A percentile compares a stretch with the other conserved stretches of the same genome.
Evolutionary conservation across 768 basidiomycete species (phyloP).

Genomic region (Psilocybe subaeruginosa): DNA sequence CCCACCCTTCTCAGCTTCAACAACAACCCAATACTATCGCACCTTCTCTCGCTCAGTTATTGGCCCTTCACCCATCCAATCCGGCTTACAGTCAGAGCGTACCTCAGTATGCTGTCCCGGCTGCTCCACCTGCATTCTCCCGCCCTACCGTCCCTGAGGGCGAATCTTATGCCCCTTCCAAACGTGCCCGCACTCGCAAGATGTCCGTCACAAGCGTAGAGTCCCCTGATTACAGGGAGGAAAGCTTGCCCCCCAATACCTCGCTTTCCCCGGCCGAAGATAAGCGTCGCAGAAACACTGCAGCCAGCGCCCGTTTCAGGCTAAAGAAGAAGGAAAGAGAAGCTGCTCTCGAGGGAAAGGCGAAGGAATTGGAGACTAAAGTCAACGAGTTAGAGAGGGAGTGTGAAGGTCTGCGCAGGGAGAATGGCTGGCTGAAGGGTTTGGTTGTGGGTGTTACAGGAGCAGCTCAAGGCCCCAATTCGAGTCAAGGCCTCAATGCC

Average conservation of each 20-base stretch:
- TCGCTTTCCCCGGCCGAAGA: constrained; percentile 70
- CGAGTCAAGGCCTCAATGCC: constrained; percentile 23
- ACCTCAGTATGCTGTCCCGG: constrained; percentile 24
- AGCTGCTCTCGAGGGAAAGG: constrained; percentile 81
- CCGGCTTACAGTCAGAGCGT: constrained; percentile 20
- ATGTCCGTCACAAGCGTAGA: constrained; percentile 38
- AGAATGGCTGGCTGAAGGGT: constrained; percentile 93
- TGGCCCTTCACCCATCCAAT: constrained; percentile 57
- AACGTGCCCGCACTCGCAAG: constrained; percentile 62
- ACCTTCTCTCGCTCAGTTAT: constrained; percentile 72
- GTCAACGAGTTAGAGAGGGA: constrained; percentile 88
- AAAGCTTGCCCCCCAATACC: constrained; percentile 23
- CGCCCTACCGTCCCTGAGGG: constrained; percentile 28
- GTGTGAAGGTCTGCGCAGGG: constrained; percentile 84
- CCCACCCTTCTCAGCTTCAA: constrained; percentile 32
- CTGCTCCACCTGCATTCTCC: constrained; percentile 25
- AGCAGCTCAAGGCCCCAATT: constrained; percentile 49
- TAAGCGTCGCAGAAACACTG: constrained; percentile 92
- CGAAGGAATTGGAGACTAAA: constrained; percentile 81
- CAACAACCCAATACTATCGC: constrained; percentile 34
- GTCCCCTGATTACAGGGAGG: constrained; percentile 33
- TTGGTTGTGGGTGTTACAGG: constrained; percentile 88
- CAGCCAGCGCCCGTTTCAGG: constrained; percentile 91
- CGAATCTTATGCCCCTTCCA: constrained; percentile 41
- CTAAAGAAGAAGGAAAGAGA: constrained; percentile 97